Percentiles rank a stretch among this genome's conserved stretches.
Conservation (phyloP, 306 rosid species). For the Citrullus mucosospermus region DNA sequence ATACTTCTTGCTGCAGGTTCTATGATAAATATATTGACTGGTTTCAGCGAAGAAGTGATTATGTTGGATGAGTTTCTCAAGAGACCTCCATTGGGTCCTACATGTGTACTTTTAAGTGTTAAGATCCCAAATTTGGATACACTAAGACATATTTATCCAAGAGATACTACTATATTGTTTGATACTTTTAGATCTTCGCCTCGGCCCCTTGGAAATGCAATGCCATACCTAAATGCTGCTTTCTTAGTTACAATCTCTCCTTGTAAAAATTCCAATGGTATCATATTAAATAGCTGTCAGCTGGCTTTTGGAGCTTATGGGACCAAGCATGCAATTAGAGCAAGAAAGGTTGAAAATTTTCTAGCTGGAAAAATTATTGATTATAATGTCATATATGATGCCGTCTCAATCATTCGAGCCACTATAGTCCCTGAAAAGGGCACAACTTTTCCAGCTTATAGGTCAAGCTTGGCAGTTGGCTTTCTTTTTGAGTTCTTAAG, state of each 20-base stretch:
- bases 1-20: slow-evolving; percentile 73
- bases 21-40: slow-evolving; percentile 41
- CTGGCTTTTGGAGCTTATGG: slow-evolving; percentile 72
- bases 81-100: slow-evolving; percentile 43
- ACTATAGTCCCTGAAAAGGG: slow-evolving; percentile 46
- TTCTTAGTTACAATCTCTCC: slow-evolving; percentile 54
- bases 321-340: slow-evolving; percentile 60
- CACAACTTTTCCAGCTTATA: slow-evolving; percentile 37
- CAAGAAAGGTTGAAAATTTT: slow-evolving; percentile 54
- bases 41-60: slow-evolving; percentile 32
- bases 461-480: slow-evolving; percentile 66
- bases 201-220: slow-evolving; percentile 74
- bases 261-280: slow-evolving; percentile 30
- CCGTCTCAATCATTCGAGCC: slow-evolving; percentile 34
- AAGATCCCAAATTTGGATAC: slow-evolving; percentile 45
- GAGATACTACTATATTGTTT: slow-evolving; percentile 27
- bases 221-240: slow-evolving; percentile 69
- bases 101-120: slow-evolving; percentile 45
- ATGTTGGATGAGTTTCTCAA: slow-evolving; percentile 56
- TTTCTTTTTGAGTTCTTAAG: slow-evolving; percentile 64
- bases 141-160: slow-evolving; percentile 16
- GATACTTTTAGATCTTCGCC: slow-evolving; percentile 81
- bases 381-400: slow-evolving; percentile 38
- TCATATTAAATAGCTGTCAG: slow-evolving; percentile 34
- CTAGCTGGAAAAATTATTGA: slow-evolving; percentile 45